Evolutionary conservation across 2,329 filamentous ascomycete species (phyloP), one percentile per base, ranked within the genome.

Genomic region (Cladosporium phlei): DNA sequence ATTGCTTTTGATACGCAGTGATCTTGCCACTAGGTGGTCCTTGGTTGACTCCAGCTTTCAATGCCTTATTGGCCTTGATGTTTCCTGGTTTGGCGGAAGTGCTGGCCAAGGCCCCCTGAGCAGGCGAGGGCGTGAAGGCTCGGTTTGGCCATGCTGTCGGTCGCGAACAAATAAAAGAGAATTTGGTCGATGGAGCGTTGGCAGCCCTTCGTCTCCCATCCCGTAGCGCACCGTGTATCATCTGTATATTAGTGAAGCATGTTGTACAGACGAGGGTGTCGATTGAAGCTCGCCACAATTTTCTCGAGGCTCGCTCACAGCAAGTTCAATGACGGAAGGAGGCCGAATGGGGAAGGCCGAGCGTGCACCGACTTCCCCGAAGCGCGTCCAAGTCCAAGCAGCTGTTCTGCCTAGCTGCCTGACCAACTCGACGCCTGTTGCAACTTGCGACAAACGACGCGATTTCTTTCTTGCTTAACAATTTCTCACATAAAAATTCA

Each of bases 181-280:
- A 47, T 16, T 29, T 47, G 5, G 35, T 47, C 35, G 29, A 29
- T 32, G 20, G 35, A 34, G 45, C 38, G 27, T 40, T 33, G 20
- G 35, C 35, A 39, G 38, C 45, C 28, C 38, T 33, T 29, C 38
- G 45, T 47, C 35, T 34, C 38, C 35, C 37, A 27, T 40, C 35
- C 11, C 37, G 45, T 14, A 47, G 34, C 16, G 35, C 35, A 32
- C 45, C 35, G 35, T 39, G 45, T 47, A 47, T 33, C 45, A 47
- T 47, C 21, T 25, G 37, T 27, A 22, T 27, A 21, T 39, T n/a
- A 27, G 25, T 39, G 24, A 3, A 11, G 24, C 37, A 39, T 39
- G 37, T 17, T 39, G 24, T 27, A 25, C n/a, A 39, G 20, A 16
- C 20, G 37, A 29, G 20, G 27, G 37, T 28, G n/a, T n/a, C n/a